A percentile compares a stretch with the other conserved stretches of the same genome.
Evolutionary conservation across 2,329 filamentous ascomycete species (phyloP).

Genomic region (Aspergillus sp.): DNA sequence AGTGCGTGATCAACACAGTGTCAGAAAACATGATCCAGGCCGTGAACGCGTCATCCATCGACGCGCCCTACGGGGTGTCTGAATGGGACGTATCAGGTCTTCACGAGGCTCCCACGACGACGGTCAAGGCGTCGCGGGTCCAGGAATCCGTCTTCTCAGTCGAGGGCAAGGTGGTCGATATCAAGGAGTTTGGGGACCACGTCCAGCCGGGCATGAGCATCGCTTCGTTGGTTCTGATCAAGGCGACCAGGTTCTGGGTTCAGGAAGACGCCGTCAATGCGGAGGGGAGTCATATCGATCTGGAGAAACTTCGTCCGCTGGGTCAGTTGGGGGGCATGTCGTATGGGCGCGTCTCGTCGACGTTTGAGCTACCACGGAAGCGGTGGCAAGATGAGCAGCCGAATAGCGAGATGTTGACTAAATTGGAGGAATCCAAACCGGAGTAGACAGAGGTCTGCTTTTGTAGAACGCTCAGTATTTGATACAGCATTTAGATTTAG

Average conservation of each 20-base stretch:
- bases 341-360: constrained; percentile 68
- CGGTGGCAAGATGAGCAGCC: constrained; percentile 12
- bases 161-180: constrained; percentile 72
- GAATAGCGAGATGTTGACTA: not conserved
- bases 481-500: no score
- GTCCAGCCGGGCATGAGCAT: constrained; percentile 69
- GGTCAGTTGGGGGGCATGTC: constrained; percentile 81
- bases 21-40: constrained; percentile 82
- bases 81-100: constrained; percentile 81
- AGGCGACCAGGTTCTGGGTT: constrained; percentile 82
- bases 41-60: constrained; percentile 76
- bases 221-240: constrained; percentile 70
- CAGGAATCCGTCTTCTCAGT: constrained; percentile 69
- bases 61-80: constrained; percentile 71
- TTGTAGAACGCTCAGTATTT: no score
- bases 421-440: not conserved
- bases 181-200: constrained; percentile 71
- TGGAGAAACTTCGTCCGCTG: constrained; percentile 72
- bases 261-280: constrained; percentile 79
- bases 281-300: constrained; percentile 70
- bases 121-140: constrained; percentile 71
- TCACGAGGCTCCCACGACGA: constrained; percentile 63
- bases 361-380: constrained; percentile 63
- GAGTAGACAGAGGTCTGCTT: not conserved
- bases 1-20: constrained; percentile 87